Evolutionary conservation across 495 filamentous ascomycete genomes (phyloP).

Genomic region (Terfezia claveryi): DNA sequence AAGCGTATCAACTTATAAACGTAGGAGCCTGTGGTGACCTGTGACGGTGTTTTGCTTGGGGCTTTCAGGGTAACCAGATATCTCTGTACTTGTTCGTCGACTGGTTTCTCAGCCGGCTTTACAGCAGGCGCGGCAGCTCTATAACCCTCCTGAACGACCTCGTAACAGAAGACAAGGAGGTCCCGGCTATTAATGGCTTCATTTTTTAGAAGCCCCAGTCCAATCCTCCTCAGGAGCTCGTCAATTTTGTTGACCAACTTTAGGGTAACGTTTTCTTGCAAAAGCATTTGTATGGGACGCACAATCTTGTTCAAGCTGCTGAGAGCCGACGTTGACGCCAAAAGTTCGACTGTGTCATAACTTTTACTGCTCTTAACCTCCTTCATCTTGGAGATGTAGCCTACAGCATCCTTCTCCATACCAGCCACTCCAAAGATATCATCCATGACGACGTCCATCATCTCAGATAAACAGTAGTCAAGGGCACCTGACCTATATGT

Average conservation of each 20-base stretch:
- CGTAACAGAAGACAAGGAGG: constrained; percentile 76
- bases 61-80: constrained; percentile 57
- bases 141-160: constrained; percentile 74
- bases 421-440: constrained; percentile 93
- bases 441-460: constrained; percentile 78
- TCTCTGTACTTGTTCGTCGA: constrained; percentile 39
- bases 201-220: constrained; percentile 62
- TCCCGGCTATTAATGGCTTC: constrained; percentile 49
- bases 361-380: constrained; percentile 96
- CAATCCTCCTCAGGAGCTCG: constrained; percentile 64
- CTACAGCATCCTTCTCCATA: constrained; percentile 90
- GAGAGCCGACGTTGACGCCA: constrained; percentile 59
- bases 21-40: constrained; percentile 47
- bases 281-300: constrained; percentile 48
- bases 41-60: constrained; percentile 42
- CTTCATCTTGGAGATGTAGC: constrained; percentile 86
- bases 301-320: constrained; percentile 50
- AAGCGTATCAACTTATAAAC: constrained; percentile 70
- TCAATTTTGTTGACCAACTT: constrained; percentile 71
- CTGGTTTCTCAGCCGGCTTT: constrained; percentile 24
- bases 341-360: constrained; percentile 87
- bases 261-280: constrained; percentile 61
- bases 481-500: constrained; percentile 58
- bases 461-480: constrained; percentile 62
- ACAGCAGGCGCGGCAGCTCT: constrained; percentile 15